Conservation (phyloP, 768 basidiomycete genomes). For the Filobasidium floriforme region DNA sequence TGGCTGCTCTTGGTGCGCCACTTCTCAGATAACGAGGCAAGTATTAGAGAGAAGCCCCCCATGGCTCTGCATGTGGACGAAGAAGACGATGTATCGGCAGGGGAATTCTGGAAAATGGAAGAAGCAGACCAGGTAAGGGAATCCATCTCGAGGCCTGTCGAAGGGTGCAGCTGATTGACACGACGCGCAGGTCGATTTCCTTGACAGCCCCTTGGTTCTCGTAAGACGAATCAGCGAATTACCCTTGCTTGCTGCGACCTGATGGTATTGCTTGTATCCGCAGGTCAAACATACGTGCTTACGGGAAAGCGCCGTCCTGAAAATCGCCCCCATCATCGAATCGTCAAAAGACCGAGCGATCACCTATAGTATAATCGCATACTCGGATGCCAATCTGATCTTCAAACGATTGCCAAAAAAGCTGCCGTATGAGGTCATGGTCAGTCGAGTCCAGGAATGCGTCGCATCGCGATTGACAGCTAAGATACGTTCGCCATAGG, state of each 20-base stretch:
- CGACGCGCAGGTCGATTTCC: background rate
- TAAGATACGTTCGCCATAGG: conserved; percentile 45
- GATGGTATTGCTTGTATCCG: background rate
- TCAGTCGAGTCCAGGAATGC: background rate
- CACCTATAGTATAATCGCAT: conserved; percentile 50
- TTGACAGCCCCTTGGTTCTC: conserved; percentile 1
- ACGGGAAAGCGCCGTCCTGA: conserved; percentile 11
- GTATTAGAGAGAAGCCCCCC: conserved; percentile 29
- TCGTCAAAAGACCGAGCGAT: background rate
- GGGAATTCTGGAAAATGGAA: background rate
- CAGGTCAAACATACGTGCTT: conserved; percentile 16
- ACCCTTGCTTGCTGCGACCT: background rate
- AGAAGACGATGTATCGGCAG: conserved; percentile 16
- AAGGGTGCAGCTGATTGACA: background rate
- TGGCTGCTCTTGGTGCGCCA: conserved; percentile 81
- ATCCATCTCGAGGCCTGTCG: background rate
- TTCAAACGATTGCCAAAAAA: background rate
- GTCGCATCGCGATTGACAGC: background rate
- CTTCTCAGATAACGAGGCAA: conserved; percentile 13
- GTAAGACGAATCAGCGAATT: too few relatives aligned
- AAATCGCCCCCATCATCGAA: conserved; percentile 6
- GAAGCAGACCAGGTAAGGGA: conserved; percentile 15
- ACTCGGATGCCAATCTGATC: conserved; percentile 47
- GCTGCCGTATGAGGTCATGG: conserved; percentile 9
- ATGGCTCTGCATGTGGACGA: conserved; percentile 56